Percentiles rank a stretch among this genome's conserved stretches.
Conservation (phyloP, 108 stramenopile species). For the Skeletonema menzelii region DNA sequence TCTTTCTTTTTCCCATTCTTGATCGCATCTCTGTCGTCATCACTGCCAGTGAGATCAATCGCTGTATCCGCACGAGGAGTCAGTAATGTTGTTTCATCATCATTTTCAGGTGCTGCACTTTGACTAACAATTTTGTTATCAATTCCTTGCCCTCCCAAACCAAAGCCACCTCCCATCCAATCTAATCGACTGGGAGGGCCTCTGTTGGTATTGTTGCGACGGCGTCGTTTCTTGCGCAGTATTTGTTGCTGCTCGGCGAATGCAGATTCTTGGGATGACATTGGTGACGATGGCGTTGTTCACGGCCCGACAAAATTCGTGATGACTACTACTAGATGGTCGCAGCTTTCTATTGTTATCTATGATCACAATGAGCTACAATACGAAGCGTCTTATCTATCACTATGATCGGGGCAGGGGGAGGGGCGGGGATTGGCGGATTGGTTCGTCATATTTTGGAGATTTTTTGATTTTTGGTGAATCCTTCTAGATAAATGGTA, state of each 20-base stretch:
- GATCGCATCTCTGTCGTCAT: background rate
- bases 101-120: background rate
- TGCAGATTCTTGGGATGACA: background rate
- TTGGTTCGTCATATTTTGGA: no score
- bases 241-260: background rate
- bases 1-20: background rate
- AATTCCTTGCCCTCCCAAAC: background rate
- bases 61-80: background rate
- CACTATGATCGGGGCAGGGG: no score
- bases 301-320: background rate
- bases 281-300: background rate
- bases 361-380: no score
- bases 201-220: background rate
- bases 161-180: constrained; percentile 31
- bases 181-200: constrained; percentile 29
- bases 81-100: background rate
- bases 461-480: no score
- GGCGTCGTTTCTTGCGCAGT: constrained; percentile 4
- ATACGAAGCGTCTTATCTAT: no score
- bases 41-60: constrained; percentile 16
- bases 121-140: background rate
- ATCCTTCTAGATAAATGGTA: no score
- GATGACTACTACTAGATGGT: no score
- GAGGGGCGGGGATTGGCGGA: no score
- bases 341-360: no score